Base-by-base conservation (phyloP, 108 stramenopile species). In the Cylindrotheca closterium region DNA sequence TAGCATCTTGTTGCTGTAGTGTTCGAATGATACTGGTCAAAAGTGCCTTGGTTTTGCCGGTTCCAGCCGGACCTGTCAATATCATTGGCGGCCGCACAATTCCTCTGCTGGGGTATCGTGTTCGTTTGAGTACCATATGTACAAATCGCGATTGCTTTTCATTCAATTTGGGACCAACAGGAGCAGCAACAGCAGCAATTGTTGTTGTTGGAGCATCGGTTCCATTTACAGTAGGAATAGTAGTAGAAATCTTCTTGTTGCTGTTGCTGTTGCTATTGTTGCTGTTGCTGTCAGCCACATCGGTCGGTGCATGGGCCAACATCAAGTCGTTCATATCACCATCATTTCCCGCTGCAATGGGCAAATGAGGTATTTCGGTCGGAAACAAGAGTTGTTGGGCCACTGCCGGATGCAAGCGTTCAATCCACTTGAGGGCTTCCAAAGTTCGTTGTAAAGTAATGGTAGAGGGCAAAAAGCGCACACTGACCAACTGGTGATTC, bases 41-140 rank as follows among this genome's bases (percentile, higher is more conserved):
- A 17, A 87, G 65, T 4, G 88, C 67, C 30, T 77, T 80, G 7
- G 88, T 87, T 60, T 90, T 90, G 0, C 67, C 67, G n/a, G 78
- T 79, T 3, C 80, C 83, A 0, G 85, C 88, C 0, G 88, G 88
- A 7, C 88, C 88, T 25, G 88, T 90, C 72, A 90, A 60, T 27
- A 86, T 72, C 74, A 81, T 74, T 17, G 85, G 85, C 1, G 81
- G 77, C 12, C 85, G 79, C 7, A 79, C 51, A 7, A 27, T 63
- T 25, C 71, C 70, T n/a, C 59, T 80, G 2, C 73, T 66, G 5
- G 77, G 77, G 64, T 83, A 52, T 21, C 49, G 34, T 8, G 88
- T 83, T 30, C 88, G 62, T 22, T 70, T 64, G 57, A 82, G 55
- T 10, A 85, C 74, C 77, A 83, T 78, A 28, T 68, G 53, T 12